Percentiles rank a stretch among this genome's conserved stretches.
Evolutionary conservation across 2,329 filamentous ascomycete genomes (phyloP).

Genomic region (Ophiostoma sp.): DNA sequence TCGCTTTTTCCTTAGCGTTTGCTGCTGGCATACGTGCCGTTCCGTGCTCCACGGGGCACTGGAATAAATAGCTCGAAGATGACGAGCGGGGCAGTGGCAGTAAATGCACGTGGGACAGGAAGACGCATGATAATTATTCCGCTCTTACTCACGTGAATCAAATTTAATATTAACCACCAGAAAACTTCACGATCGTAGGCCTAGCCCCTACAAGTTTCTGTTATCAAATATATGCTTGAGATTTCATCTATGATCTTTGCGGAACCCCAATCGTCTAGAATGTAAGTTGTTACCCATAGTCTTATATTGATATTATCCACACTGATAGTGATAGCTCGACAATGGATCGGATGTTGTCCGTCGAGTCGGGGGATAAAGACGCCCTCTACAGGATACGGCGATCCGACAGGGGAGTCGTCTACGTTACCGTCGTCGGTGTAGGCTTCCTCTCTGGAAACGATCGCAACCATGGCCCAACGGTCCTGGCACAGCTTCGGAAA

Average conservation of each 20-base stretch:
- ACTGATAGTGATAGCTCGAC: not conserved
- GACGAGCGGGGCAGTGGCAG: not conserved
- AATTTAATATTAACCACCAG: not conserved
- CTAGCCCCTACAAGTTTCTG: not conserved
- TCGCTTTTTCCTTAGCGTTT: no score
- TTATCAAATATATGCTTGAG: not conserved
- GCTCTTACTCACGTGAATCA: slow-evolving; percentile 24
- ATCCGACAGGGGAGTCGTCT: not conserved
- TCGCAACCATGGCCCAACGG: slow-evolving; percentile 15
- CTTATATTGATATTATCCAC: not conserved
- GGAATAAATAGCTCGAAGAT: not conserved
- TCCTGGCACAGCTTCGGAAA: not conserved
- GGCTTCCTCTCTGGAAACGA: not conserved
- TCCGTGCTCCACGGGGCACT: not conserved
- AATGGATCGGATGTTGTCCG: slow-evolving; percentile 30
- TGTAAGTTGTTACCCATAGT: not conserved
- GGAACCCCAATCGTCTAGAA: not conserved
- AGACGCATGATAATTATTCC: not conserved
- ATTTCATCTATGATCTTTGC: not conserved
- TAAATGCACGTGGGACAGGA: not conserved
- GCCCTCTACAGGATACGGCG: slow-evolving; percentile 20
- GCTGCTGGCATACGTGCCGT: not conserved
- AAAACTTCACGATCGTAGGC: not conserved
- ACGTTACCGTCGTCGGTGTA: slow-evolving; percentile 3
- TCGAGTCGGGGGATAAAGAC: slow-evolving; percentile 2